Evolutionary conservation across 108 stramenopile genomes (phyloP).

Genomic region (Skeletonema costatum): DNA sequence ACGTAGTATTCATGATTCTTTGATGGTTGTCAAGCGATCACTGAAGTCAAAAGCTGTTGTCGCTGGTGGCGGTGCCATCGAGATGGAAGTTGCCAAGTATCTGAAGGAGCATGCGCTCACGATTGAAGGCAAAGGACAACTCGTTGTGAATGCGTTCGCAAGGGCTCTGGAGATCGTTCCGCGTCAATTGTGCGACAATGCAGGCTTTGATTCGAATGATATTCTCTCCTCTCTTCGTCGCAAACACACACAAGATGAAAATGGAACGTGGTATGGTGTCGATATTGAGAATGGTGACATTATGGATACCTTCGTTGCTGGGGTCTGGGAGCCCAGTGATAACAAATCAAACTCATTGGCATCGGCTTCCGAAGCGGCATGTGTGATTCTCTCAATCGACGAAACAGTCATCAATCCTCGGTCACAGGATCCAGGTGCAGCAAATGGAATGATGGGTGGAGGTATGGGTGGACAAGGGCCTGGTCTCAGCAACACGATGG

Average conservation of each 20-base stretch:
- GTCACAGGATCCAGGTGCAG: constrained; percentile 88
- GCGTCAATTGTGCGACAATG: constrained; percentile 97
- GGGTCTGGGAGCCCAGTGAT: constrained; percentile 98
- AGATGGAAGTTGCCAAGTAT: constrained; percentile 91
- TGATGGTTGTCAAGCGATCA: constrained; percentile 89
- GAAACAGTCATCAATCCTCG: constrained; percentile 98
- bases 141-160: constrained; percentile 89
- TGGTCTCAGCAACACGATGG: constrained; percentile 78
- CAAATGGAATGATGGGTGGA: constrained; percentile 72
- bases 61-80: constrained; percentile 98
- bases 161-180: constrained; percentile 98
- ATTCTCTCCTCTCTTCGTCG: constrained; percentile 92
- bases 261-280: constrained; percentile 96
- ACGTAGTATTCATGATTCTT: constrained; percentile 94
- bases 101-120: constrained; percentile 83
- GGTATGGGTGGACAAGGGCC: constrained; percentile 57
- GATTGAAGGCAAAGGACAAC: constrained; percentile 98
- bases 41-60: constrained; percentile 88
- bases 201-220: constrained; percentile 97
- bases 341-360: constrained; percentile 94
- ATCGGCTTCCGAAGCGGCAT: constrained; percentile 97
- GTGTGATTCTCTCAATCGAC: constrained; percentile 97
- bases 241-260: constrained; percentile 87
- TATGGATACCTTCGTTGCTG: constrained; percentile 92
- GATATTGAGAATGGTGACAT: constrained; percentile 94